Evolutionary conservation across 139 green algal genomes (phyloP).

Genomic region (Chlamydomonas incerta): DNA sequence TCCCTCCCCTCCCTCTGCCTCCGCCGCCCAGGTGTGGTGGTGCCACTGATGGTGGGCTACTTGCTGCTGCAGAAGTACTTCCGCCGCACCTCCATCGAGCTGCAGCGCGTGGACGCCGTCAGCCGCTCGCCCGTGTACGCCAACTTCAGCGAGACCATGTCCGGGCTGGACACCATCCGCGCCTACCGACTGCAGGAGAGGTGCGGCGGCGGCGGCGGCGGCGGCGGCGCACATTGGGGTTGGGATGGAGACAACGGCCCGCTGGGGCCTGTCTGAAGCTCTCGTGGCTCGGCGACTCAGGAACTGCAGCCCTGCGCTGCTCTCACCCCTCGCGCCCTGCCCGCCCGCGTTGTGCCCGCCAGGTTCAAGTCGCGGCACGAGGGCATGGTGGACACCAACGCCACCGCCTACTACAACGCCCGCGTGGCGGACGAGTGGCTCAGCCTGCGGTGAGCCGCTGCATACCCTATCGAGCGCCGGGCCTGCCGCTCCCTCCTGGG

Average conservation of each 20-base stretch:
- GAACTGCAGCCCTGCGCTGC: not conserved
- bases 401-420: constrained; percentile 37
- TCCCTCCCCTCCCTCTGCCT: not conserved
- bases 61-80: constrained; percentile 26
- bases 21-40: not conserved
- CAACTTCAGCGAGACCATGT: constrained; percentile 75
- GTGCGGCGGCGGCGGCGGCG: too few species aligned
- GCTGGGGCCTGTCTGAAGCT: too few species aligned
- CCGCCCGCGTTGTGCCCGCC: too few species aligned
- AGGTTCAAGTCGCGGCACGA: constrained; percentile 31
- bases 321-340: too few species aligned
- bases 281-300: too few species aligned
- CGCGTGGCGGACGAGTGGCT: constrained; percentile 61
- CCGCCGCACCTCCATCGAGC: constrained; percentile 71
- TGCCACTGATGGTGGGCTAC: constrained; percentile 18
- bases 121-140: constrained; percentile 86
- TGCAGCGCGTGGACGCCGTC: constrained; percentile 91
- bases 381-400: constrained; percentile 33
- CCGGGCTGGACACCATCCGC: constrained; percentile 90
- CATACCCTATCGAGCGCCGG: too few species aligned
- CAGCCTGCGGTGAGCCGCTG: constrained; percentile 44
- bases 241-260: too few species aligned
- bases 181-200: constrained; percentile 70
- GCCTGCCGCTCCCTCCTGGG: too few species aligned
- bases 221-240: too few species aligned